Conservation (phyloP, 805 yeast species). For the Saccharomycopsis sp. region DNA sequence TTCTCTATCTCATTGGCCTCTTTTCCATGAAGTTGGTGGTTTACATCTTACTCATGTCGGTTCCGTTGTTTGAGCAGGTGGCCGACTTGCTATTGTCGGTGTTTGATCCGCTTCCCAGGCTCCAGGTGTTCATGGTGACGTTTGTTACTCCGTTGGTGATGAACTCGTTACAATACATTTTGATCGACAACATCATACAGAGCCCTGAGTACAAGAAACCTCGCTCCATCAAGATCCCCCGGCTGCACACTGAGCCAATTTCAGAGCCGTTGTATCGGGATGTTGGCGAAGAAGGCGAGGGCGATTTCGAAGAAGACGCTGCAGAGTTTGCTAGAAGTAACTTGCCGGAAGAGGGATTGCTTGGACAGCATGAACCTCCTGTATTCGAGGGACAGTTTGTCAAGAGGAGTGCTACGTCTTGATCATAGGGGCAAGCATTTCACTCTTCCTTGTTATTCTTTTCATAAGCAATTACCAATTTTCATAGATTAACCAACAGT, state of each 20-base stretch:
- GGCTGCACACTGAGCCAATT: no score
- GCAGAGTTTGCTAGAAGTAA: slow-evolving; percentile 9
- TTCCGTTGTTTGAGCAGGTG: slow-evolving; percentile 59
- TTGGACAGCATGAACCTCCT: slow-evolving; percentile 24
- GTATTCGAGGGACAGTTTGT: slow-evolving; percentile 29
- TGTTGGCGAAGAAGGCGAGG: background rate
- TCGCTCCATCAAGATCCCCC: slow-evolving; percentile 9
- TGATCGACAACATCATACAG: slow-evolving; percentile 61
- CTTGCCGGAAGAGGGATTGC: slow-evolving; percentile 17
- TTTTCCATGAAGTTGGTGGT: slow-evolving; percentile 54
- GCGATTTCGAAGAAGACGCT: background rate
- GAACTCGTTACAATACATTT: slow-evolving; percentile 64
- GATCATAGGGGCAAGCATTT: no score
- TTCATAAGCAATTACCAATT: no score
- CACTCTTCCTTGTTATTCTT: no score
- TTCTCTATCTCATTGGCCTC: slow-evolving; percentile 40
- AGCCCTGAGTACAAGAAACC: slow-evolving; percentile 20
- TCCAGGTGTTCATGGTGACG: slow-evolving; percentile 83
- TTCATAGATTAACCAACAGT: no score
- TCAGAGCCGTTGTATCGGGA: no score
- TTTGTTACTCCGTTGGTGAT: slow-evolving; percentile 67
- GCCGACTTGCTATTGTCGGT: slow-evolving; percentile 75
- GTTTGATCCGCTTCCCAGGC: slow-evolving; percentile 70
- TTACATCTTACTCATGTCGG: slow-evolving; percentile 46
- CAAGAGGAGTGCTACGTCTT: no score